Evolutionary conservation across 495 filamentous ascomycete genomes (phyloP).

Genomic region (Aspergillus homomorphus): DNA sequence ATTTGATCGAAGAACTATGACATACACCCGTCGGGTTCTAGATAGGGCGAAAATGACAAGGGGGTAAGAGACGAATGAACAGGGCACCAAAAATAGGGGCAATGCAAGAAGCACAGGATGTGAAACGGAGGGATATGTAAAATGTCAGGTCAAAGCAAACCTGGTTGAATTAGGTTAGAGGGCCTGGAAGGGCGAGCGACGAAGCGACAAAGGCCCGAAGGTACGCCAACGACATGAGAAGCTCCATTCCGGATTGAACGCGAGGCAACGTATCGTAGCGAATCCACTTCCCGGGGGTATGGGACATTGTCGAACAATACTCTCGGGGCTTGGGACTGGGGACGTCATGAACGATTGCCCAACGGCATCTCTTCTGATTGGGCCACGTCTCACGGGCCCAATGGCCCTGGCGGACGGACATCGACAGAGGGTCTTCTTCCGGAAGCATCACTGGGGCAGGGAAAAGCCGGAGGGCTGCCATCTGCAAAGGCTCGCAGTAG

Average conservation of each 20-base stretch:
- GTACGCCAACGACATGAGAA: conserved; percentile 16
- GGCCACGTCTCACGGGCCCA: conserved; percentile 39
- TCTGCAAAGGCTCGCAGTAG: conserved; percentile 25
- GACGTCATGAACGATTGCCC: conserved; percentile 40
- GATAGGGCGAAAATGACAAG: conserved; percentile 22
- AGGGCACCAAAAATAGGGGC: conserved; percentile 25
- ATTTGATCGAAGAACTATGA: conserved; percentile 32
- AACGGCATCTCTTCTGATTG: conserved; percentile 35
- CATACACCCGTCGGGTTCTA: conserved; percentile 28
- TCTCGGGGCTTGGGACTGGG: conserved; percentile 28
- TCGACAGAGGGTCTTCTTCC: conserved; percentile 13
- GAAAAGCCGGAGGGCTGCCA: conserved; percentile 15
- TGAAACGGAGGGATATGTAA: conserved; percentile 28
- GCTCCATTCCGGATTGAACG: conserved; percentile 27
- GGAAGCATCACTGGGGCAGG: conserved; percentile 34
- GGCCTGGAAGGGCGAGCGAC: conserved; percentile 22
- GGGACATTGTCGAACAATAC: conserved; percentile 28
- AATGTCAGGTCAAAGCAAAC: conserved; percentile 20
- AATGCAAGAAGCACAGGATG: conserved; percentile 21
- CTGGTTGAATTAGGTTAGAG: conserved; percentile 27
- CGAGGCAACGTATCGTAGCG: conserved; percentile 45
- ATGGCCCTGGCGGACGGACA: conserved; percentile 24
- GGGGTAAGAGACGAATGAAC: conserved; percentile 15
- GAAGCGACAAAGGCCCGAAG: conserved; percentile 17
- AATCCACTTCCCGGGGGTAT: conserved; percentile 30